These are phyloP conservation scores for Thymus quinquecostatus DNA, from an alignment of 257 asterid genomes.

Conservation along the genomic window DNA sequence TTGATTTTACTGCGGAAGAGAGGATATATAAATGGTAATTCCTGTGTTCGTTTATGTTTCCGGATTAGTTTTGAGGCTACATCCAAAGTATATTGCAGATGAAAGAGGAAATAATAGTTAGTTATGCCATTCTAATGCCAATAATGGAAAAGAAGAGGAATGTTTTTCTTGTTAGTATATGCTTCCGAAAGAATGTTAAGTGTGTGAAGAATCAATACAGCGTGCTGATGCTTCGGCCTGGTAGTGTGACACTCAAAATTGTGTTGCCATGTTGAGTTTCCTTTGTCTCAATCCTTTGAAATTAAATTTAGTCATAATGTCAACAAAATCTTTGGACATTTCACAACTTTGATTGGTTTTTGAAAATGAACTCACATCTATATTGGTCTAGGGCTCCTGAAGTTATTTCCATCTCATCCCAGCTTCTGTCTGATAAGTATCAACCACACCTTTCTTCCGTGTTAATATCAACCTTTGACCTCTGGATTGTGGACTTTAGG, in stretches of 20 bases:
- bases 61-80: conserved; percentile 13
- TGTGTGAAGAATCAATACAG: too few relatives aligned
- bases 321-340: not conserved
- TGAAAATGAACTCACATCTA: conserved; percentile 5
- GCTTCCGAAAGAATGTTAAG: too few relatives aligned
- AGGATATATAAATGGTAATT: conserved; percentile 89
- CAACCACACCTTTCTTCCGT: not conserved
- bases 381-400: not conserved
- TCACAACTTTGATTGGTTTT: not conserved
- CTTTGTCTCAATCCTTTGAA: conserved; percentile 3
- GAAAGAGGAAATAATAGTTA: not conserved
- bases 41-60: conserved; percentile 7
- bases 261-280: conserved; percentile 5
- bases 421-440: conserved; percentile 1
- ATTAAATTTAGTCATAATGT: not conserved
- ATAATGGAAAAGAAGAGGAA: not conserved
- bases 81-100: not conserved
- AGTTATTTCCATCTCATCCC: conserved; percentile 20
- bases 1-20: conserved; percentile 86
- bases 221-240: too few relatives aligned
- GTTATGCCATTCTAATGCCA: not conserved
- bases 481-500: conserved; percentile 56
- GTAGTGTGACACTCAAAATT: not conserved
- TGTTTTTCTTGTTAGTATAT: not conserved
- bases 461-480: conserved; percentile 16